A percentile compares a stretch with the other conserved stretches of the same genome.
Evolutionary conservation across 2,329 filamentous ascomycete genomes (phyloP).

Genomic region (Rachicladosporium sp.): DNA sequence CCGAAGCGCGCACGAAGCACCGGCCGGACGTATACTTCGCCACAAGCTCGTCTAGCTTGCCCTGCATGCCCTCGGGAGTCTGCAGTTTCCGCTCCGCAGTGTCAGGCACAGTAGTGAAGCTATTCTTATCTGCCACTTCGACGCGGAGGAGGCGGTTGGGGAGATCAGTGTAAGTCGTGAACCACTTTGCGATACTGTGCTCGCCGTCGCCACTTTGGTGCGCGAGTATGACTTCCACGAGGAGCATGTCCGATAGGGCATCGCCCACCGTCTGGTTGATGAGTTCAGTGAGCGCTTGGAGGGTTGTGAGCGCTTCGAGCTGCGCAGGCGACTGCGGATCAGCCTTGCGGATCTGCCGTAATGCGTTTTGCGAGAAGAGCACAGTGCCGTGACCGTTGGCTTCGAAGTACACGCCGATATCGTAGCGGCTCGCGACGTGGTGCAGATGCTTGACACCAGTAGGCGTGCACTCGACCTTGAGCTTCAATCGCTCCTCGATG

Average conservation of each 20-base stretch:
- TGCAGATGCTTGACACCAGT: slow-evolving; percentile 97
- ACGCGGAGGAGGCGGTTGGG: slow-evolving; percentile 93
- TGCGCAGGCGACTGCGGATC: slow-evolving; percentile 85
- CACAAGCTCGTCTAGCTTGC: slow-evolving; percentile 74
- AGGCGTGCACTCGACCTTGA: slow-evolving; percentile 84
- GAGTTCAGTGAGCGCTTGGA: slow-evolving; percentile 71
- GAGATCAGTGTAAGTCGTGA: slow-evolving; percentile 81
- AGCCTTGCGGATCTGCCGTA: slow-evolving; percentile 64
- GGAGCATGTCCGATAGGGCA: slow-evolving; percentile 85
- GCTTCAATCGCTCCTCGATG: slow-evolving; percentile 72
- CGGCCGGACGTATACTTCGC: slow-evolving; percentile 83
- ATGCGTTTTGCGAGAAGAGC: slow-evolving; percentile 76
- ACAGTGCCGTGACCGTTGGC: slow-evolving; percentile 96
- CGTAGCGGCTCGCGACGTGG: slow-evolving; percentile 88
- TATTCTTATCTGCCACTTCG: slow-evolving; percentile 73
- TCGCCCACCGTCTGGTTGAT: slow-evolving; percentile 99
- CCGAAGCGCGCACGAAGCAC: slow-evolving; percentile 82
- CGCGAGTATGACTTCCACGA: slow-evolving; percentile 90
- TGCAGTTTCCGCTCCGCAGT: slow-evolving; percentile 73
- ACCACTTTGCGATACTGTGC: slow-evolving; percentile 81
- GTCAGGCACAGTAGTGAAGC: slow-evolving; percentile 74
- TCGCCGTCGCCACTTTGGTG: slow-evolving; percentile 51
- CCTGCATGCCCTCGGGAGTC: slow-evolving; percentile 66
- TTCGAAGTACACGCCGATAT: slow-evolving; percentile 96
- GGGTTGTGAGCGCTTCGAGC: slow-evolving; percentile 74